phyloP scores from a whole-genome alignment of 2,329 filamentous ascomycete genomes.

The Byssoonygena ceratinophila region DNA sequence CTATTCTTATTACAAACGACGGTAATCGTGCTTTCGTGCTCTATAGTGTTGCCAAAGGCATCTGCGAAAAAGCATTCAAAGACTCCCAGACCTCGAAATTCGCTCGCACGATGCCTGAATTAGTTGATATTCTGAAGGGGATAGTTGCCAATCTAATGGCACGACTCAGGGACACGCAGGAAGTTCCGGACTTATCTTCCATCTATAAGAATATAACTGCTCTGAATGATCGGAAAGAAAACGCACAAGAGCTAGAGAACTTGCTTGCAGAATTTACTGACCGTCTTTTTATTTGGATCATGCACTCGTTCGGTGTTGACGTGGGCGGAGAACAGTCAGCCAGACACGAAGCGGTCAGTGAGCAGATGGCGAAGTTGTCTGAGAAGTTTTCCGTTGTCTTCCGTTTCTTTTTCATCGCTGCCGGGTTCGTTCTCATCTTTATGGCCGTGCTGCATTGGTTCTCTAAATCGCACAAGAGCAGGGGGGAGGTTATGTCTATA shows the following conservation, averaged over 20 bases:
- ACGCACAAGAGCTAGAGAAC: not conserved
- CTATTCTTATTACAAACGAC: conserved; percentile 53
- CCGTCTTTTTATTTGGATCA: conserved; percentile 11
- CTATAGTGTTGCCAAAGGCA: conserved; percentile 26
- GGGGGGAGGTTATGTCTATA: conserved; percentile 17
- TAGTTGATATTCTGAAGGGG: conserved; percentile 6
- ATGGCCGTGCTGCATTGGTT: conserved; percentile 25
- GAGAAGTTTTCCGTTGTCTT: conserved; percentile 18
- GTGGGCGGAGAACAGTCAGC: not conserved
- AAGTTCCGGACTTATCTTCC: conserved; percentile 10
- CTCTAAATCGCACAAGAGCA: conserved; percentile 18
- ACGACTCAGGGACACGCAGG: conserved; percentile 5
- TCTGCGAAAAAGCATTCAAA: conserved; percentile 13
- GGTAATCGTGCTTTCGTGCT: conserved; percentile 44
- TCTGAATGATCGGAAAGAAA: not conserved
- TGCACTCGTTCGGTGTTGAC: conserved; percentile 14
- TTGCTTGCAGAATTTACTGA: conserved; percentile 4
- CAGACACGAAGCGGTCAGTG: not conserved
- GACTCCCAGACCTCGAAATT: not conserved
- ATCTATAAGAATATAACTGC: conserved; percentile 11
- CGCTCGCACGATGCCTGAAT: not conserved
- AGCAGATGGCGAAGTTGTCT: conserved; percentile 23
- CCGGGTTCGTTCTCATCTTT: conserved; percentile 28
- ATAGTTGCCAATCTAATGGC: conserved; percentile 4
- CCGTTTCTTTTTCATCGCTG: conserved; percentile 32